Base-by-base conservation (phyloP, 768 basidiomycete species). In the Pilatotrama ljubarskyi region DNA sequence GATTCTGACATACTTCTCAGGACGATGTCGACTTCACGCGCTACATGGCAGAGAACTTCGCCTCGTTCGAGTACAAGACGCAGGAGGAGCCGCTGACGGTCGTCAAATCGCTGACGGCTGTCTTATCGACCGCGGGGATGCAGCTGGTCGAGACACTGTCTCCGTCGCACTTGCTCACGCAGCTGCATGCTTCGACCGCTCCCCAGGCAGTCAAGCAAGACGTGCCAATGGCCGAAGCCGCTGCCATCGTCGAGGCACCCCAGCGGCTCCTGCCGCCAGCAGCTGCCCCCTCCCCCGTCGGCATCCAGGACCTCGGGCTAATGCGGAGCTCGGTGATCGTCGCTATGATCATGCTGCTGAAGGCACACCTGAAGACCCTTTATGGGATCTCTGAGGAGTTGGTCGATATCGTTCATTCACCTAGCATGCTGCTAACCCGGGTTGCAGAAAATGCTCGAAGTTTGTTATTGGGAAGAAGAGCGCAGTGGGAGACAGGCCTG, bases 41-140 rank as follows among this genome's bases (percentile, higher is more conserved):
- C 55, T 99, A 94, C 75, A 91, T 98, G 84, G 88, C 93, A 0
- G 97, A 98, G 71, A 98, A 98, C 68, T 88, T 98, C 58, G 82
- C 95, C 0, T 78, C 88, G 0, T 84, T 99, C 61, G 95, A 98
- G 35, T 98, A 95, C 79, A 98, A 94, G 77, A 92, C 93, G 0
- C 88, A 90, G 66, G 97, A 99, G 73, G 97, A 98, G 74, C 87
- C 89, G 5, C 76, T 98, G 52, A 86, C 90, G 5, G 87, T 98
- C 22, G 84, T 97, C 69, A 90, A 89, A 60, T 81, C 83, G 55
- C 79, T 95, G 56, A 93, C 91, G 9, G 76, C 82, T 17, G 80
- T 89, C 22, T 79, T 93, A 46, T 95, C 89, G 1, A 90, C 86
- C 2, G 82, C 84, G 10, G 96, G 91, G 54, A 87, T 87, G 80